phyloP scores from a whole-genome alignment of 2,329 filamentous ascomycete genomes.

The Phaeosphaeriaceae sp. region DNA sequence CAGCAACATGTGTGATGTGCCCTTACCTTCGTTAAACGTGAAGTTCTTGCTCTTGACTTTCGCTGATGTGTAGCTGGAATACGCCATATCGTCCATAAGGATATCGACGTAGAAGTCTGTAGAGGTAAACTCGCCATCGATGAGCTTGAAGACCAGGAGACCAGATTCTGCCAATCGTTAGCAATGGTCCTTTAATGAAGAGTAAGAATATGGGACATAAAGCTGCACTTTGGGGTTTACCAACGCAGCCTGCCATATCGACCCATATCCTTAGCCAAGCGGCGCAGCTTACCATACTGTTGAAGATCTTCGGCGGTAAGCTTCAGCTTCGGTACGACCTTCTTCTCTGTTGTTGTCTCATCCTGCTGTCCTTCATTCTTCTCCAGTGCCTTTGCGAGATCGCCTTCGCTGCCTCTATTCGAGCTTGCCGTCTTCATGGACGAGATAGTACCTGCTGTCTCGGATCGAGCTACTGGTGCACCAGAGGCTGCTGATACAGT shows the following conservation, averaged over 20 bases:
- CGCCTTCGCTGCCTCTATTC: constrained; percentile 40
- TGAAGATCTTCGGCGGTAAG: constrained; percentile 81
- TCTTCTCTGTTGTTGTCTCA: constrained; percentile 58
- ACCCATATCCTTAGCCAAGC: constrained; percentile 16
- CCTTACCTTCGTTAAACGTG: constrained; percentile 80
- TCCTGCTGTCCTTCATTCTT: constrained; percentile 56
- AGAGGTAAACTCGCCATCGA: constrained; percentile 85
- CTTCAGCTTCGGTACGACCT: constrained; percentile 75
- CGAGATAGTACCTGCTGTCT: constrained; percentile 51
- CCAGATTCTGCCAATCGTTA: constrained; percentile 73
- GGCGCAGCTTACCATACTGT: constrained; percentile 68
- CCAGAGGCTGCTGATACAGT: constrained; percentile 28
- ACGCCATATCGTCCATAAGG: constrained; percentile 92
- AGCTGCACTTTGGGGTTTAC: constrained; percentile 26
- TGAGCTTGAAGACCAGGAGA: constrained; percentile 90
- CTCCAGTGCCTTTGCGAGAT: constrained; percentile 54
- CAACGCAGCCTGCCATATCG: constrained; percentile 34
- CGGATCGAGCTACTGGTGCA: constrained; percentile 25
- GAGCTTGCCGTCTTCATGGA: constrained; percentile 43
- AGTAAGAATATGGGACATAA: constrained; percentile 25
- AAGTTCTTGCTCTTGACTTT: constrained; percentile 72
- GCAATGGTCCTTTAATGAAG: constrained; percentile 16
- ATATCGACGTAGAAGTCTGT: constrained; percentile 82
- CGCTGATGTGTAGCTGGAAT: constrained; percentile 84
- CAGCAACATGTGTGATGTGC: neutral